Evolutionary conservation across 345 rosid genomes (phyloP).

Genomic region (Litchi chinensis): DNA sequence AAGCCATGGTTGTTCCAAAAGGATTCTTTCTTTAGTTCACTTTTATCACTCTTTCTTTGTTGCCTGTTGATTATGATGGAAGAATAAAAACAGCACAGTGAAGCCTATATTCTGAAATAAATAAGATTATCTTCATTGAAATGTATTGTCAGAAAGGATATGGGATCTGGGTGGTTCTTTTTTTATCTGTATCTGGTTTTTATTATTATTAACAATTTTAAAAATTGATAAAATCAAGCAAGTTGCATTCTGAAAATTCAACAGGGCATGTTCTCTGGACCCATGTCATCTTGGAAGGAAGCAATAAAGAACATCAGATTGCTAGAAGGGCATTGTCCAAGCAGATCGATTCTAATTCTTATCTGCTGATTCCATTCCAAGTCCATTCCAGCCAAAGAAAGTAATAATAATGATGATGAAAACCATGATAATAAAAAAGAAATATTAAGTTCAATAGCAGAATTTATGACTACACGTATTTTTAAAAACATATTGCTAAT

Average conservation of each 20-base stretch:
- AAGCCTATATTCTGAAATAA: constrained; percentile 35
- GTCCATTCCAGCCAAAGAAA: background rate
- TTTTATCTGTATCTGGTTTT: background rate
- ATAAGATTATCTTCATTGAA: constrained; percentile 25
- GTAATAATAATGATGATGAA: background rate
- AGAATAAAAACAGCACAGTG: background rate
- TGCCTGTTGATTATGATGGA: background rate
- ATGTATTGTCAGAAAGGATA: constrained; percentile 17
- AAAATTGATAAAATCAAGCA: background rate
- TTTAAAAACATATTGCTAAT: background rate
- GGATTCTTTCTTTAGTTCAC: background rate
- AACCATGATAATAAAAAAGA: background rate
- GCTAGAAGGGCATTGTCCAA: background rate
- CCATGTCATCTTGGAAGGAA: background rate
- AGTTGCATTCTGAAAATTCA: background rate
- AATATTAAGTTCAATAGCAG: background rate
- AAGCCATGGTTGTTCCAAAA: constrained; percentile 36
- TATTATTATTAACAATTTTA: background rate
- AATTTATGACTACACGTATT: background rate
- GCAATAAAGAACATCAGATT: background rate
- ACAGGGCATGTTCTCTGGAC: background rate
- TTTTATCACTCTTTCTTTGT: background rate
- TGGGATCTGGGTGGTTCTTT: background rate
- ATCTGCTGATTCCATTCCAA: background rate
- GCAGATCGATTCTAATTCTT: background rate